phyloP scores from a whole-genome alignment of 208 protist genomes.

The Leishmania turanica region DNA sequence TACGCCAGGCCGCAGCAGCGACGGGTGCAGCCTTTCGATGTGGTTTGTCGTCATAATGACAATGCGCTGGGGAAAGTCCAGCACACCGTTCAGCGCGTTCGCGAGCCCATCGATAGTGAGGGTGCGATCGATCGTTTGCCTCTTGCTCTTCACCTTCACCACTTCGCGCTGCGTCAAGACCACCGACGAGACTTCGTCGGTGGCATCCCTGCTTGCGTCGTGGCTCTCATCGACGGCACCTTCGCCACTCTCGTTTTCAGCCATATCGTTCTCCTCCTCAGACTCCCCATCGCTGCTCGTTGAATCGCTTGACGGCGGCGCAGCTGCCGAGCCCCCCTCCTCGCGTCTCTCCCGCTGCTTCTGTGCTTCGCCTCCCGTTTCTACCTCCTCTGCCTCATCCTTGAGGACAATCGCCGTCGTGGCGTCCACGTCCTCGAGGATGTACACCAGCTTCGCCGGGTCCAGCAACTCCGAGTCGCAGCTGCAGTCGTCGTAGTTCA shows the following conservation, averaged over 20 bases:
- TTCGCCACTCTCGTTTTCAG: background rate
- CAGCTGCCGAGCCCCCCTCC: background rate
- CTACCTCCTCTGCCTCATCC: conserved; percentile 19
- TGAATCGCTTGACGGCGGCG: background rate
- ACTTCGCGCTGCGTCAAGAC: conserved; percentile 19
- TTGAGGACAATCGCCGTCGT: conserved; percentile 59
- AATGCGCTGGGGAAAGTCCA: conserved; percentile 87
- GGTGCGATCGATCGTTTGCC: background rate
- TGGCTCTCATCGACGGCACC: conserved; percentile 8
- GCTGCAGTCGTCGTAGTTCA: background rate
- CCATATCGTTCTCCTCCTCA: background rate
- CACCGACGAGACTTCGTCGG: background rate
- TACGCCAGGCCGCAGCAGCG: conserved; percentile 86
- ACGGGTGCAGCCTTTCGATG: conserved; percentile 85
- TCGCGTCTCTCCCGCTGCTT: background rate
- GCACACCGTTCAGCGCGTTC: conserved; percentile 93
- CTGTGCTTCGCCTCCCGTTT: background rate
- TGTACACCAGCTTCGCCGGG: conserved; percentile 76
- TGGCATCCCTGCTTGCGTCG: background rate
- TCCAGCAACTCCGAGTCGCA: conserved; percentile 31
- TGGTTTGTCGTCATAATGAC: conserved; percentile 96
- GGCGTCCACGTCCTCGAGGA: conserved; percentile 90
- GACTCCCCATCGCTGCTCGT: background rate
- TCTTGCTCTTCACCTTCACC: conserved; percentile 29
- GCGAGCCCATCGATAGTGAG: conserved; percentile 88